Conservation (phyloP, 2,329 filamentous ascomycete genomes). For the Pyrenochaeta sp. region DNA sequence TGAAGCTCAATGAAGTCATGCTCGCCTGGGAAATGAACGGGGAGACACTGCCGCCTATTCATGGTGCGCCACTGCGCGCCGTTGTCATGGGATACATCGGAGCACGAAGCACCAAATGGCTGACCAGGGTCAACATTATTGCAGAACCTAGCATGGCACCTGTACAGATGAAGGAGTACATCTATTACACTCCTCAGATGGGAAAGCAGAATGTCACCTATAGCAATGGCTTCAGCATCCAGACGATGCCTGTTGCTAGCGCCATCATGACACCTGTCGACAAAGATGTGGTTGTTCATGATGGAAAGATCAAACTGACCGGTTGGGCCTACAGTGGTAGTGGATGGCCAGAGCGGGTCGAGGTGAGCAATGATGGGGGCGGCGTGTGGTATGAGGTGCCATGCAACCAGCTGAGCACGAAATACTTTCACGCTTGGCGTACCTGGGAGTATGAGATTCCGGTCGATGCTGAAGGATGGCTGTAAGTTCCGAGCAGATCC, state of each 20-base stretch:
- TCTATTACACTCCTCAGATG: slow-evolving; percentile 74
- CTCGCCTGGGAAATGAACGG: slow-evolving; percentile 78
- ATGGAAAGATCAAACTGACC: slow-evolving; percentile 64
- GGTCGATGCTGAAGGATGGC: slow-evolving; percentile 60
- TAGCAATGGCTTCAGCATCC: slow-evolving; percentile 70
- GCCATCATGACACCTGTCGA: slow-evolving; percentile 72
- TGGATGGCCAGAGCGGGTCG: slow-evolving; percentile 66
- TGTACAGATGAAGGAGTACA: slow-evolving; percentile 71
- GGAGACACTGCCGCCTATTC: slow-evolving; percentile 68
- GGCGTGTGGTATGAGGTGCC: slow-evolving; percentile 72
- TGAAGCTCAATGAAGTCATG: slow-evolving; percentile 72
- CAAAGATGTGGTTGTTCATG: slow-evolving; percentile 69
- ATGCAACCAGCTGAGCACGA: slow-evolving; percentile 66
- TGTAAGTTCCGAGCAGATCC: slow-evolving; percentile 24
- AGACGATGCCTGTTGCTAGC: slow-evolving; percentile 75
- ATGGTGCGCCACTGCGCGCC: slow-evolving; percentile 69
- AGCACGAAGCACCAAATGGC: slow-evolving; percentile 69
- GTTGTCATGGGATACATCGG: slow-evolving; percentile 74
- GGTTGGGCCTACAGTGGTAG: slow-evolving; percentile 57
- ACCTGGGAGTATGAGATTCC: slow-evolving; percentile 71
- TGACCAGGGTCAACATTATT: slow-evolving; percentile 70
- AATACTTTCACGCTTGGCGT: slow-evolving; percentile 71
- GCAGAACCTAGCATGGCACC: slow-evolving; percentile 64
- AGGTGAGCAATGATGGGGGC: slow-evolving; percentile 70
- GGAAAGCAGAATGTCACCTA: slow-evolving; percentile 71